A percentile compares a stretch with the other conserved stretches of the same genome.
Evolutionary conservation across 2,329 filamentous ascomycete species (phyloP).

Genomic region (Drechslerella dactyloides): DNA sequence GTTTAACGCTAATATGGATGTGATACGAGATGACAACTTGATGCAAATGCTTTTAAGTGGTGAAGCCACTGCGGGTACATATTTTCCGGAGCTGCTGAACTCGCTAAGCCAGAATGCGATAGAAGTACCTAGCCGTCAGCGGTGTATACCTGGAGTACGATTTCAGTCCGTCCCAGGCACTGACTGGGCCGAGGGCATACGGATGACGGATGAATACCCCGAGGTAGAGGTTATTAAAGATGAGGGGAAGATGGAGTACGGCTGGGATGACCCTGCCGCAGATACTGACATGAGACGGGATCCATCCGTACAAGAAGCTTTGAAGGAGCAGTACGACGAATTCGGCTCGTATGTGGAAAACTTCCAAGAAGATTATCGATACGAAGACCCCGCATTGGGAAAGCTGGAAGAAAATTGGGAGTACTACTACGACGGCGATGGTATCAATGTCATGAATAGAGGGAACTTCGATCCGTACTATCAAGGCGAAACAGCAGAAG

Average conservation of each 20-base stretch:
- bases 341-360: too few species aligned
- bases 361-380: too few species aligned
- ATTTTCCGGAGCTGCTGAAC: not conserved
- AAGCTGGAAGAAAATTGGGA: too few species aligned
- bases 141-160: too few species aligned
- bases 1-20: slow-evolving; percentile 12
- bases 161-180: not conserved
- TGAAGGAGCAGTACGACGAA: not conserved
- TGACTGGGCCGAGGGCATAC: not conserved
- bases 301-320: not conserved
- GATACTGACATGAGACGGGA: too few species aligned
- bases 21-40: slow-evolving; percentile 9
- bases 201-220: not conserved
- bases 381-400: too few species aligned
- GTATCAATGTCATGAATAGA: too few species aligned
- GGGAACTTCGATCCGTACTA: too few species aligned
- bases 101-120: not conserved
- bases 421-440: too few species aligned
- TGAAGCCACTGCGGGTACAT: not conserved
- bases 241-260: not conserved
- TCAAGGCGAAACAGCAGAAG: too few species aligned
- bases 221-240: not conserved
- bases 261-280: not conserved
- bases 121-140: not conserved
- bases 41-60: slow-evolving; percentile 6